Conservation (phyloP, 2,329 filamentous ascomycete species). For the Fusarium illudens region DNA sequence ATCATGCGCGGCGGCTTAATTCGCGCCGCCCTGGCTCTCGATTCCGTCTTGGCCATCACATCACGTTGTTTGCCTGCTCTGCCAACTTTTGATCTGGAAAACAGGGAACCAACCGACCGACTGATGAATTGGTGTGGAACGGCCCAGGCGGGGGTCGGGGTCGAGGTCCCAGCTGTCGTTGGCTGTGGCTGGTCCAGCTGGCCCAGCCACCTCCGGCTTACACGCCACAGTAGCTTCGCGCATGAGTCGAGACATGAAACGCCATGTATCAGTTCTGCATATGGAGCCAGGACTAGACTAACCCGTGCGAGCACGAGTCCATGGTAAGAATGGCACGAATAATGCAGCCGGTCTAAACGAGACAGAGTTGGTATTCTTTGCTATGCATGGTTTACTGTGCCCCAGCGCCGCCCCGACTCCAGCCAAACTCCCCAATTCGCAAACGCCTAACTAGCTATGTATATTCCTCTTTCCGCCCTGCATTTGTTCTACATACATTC, state of each 20-base stretch:
- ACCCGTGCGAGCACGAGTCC: not conserved
- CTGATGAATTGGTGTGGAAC: constrained; percentile 25
- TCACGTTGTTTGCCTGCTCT: constrained; percentile 31
- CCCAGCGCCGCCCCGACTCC: constrained; percentile 1
- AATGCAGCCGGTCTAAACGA: not conserved
- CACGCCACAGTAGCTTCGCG: constrained; percentile 22
- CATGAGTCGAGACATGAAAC: constrained; percentile 32
- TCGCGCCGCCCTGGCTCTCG: not conserved
- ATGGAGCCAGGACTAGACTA: not conserved
- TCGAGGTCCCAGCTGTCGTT: constrained; percentile 18
- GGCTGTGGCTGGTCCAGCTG: constrained; percentile 26
- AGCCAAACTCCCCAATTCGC: constrained; percentile 1
- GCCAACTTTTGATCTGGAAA: constrained; percentile 35
- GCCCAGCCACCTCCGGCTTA: constrained; percentile 22
- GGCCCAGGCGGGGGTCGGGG: constrained; percentile 12
- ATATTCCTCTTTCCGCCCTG: constrained; percentile 9
- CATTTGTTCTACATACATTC: constrained; percentile 8
- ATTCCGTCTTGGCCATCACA: constrained; percentile 9
- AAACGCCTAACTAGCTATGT: too few species aligned
- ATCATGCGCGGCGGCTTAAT: constrained; percentile 23
- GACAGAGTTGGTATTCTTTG: not conserved
- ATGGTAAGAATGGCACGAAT: not conserved
- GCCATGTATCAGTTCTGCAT: not conserved
- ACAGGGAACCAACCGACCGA: too few species aligned
- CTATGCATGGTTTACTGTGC: not conserved